Percentiles rank a stretch among this genome's conserved stretches.
Conservation (phyloP, 306 rosid species). For the Quercus engelmannii region DNA sequence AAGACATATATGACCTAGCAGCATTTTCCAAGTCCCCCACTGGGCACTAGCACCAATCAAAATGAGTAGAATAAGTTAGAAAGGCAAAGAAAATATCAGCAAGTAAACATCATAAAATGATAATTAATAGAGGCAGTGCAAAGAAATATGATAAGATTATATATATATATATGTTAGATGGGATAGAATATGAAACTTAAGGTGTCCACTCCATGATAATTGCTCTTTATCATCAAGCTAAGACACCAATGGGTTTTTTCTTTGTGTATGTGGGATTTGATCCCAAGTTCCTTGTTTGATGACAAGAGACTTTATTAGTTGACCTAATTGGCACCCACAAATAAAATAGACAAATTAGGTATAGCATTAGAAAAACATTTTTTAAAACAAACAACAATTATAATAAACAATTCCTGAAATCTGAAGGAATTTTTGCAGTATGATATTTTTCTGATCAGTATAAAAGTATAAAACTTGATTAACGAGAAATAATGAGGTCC, state of each 20-base stretch:
- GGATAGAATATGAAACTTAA: too few species aligned
- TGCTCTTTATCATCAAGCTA: too few species aligned
- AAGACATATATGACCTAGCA: conserved; percentile 55
- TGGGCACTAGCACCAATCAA: conserved; percentile 51
- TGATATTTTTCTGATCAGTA: background rate
- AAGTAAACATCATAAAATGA: background rate
- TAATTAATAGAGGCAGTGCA: background rate
- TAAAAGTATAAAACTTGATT: too few species aligned
- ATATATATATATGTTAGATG: too few species aligned
- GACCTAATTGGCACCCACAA: too few species aligned
- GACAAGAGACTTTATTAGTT: too few species aligned
- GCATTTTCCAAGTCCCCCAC: conserved; percentile 68
- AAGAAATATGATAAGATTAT: background rate
- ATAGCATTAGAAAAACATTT: background rate
- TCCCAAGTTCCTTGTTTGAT: too few species aligned
- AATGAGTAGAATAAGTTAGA: background rate
- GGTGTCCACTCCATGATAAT: too few species aligned
- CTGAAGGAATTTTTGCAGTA: background rate
- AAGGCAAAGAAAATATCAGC: background rate
- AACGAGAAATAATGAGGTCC: too few species aligned
- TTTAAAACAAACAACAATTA: background rate
- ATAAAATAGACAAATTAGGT: background rate
- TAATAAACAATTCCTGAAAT: background rate
- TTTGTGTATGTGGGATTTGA: too few species aligned
- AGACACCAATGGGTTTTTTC: too few species aligned